Percentiles rank a stretch among this genome's conserved stretches.
These are phyloP conservation scores for Quercus phellos DNA, from an alignment of 331 rosid species.

Conservation along the genomic window DNA sequence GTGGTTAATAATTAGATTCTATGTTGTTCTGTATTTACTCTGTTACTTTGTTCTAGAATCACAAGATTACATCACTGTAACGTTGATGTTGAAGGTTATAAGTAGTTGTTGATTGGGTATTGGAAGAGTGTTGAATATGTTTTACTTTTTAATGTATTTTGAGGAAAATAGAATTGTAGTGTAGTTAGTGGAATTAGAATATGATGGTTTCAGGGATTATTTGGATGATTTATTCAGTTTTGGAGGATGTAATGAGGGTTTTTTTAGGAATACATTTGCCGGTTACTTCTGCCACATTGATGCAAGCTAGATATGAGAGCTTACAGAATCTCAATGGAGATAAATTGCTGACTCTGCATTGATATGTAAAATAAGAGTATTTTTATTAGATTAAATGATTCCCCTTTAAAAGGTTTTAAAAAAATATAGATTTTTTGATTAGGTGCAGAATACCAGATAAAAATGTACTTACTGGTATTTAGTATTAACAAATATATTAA, in stretches of 20 bases:
- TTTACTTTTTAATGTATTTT: no score
- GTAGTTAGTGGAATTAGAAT: no score
- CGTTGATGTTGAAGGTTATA: neutral
- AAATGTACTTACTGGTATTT: neutral
- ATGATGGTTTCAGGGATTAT: no score
- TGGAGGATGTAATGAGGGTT: no score
- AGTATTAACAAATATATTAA: neutral
- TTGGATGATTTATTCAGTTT: no score
- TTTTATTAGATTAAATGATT: no score
- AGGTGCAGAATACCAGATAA: neutral
- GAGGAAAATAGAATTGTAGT: no score
- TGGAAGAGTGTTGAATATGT: neutral
- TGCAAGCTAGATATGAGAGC: neutral
- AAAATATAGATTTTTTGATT: neutral
- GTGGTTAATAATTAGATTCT: neutral
- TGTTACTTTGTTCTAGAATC: neutral
- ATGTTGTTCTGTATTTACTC: neutral
- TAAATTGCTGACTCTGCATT: neutral
- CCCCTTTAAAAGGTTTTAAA: no score
- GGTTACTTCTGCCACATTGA: neutral
- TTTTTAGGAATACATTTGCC: neutral
- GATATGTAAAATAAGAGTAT: neutral
- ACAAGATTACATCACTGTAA: neutral
- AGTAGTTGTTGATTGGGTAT: neutral
- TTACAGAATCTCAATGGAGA: neutral